Base-by-base conservation (phyloP, 2,329 filamentous ascomycete genomes). In the Paraphaeosphaeria minitans region DNA sequence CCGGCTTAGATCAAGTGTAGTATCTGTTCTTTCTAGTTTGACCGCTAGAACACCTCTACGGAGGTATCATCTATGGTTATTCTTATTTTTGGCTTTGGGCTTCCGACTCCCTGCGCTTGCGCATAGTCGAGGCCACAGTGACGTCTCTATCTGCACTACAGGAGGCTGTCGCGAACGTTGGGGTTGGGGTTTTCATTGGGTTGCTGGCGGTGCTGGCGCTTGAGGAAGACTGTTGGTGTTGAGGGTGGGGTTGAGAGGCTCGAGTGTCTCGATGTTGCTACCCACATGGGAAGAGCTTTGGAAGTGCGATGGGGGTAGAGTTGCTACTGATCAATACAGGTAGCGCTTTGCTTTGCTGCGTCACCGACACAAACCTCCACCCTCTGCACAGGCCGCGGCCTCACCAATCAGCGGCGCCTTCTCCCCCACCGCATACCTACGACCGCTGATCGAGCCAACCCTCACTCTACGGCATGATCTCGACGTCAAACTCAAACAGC, bases 11-110 rank as follows among this genome's bases (percentile, higher is more conserved):
- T 48, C 46, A 48, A 48, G 46, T 48, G 46, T 48, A 48, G 46
- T 48, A 48, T 48, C 46, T 48, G 46, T 48, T 48, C 46, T 48
- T 48, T 48, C n/a, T 19, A 48, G 46, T 48, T 48, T 48, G 33
- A 48, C 31, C 46, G 13, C 46, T 48, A 27, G n/a, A 48, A 48
- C 27, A 27, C 5, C 27, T 27, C 27, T 33, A 48, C 27, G 46
- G 46, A 27, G 29, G 29, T 27, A 14, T 27, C 27, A 33, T 48
- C 10, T 27, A 48, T 33, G 27, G 31, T 48, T 48, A 48, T 48
- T 13, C 46, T 19, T 48, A 48, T 48, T 33, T 48, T 48, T 48
- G 27, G 5, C 8, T 5, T 4, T 14, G 3, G 46, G n/a, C 10
- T n/a, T 39, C 31, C 31, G 37, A 31, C 47, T 50, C 19, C 16